A percentile compares a stretch with the other conserved stretches of the same genome.
Conservation (phyloP, 2,329 filamentous ascomycete species). For the Talaromyces sp. region DNA sequence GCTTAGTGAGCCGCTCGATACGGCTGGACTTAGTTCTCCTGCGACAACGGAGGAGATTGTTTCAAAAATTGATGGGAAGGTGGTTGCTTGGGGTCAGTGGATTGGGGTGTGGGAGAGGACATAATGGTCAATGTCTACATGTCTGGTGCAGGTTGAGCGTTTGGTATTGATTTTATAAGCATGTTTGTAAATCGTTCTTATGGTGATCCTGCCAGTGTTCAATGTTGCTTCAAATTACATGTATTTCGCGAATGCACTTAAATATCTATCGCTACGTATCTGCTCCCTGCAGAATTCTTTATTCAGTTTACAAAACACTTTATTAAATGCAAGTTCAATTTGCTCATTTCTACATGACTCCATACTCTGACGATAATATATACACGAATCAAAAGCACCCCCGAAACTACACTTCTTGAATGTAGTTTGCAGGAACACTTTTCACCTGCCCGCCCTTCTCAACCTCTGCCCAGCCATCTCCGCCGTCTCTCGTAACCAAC, state of each 20-base stretch:
- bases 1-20: slow-evolving; percentile 39
- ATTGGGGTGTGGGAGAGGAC: slow-evolving; percentile 40
- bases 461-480: slow-evolving; percentile 95
- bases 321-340: neutral
- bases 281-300: no score
- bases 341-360: neutral
- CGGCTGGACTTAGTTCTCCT: slow-evolving; percentile 28
- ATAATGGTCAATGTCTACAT: no score
- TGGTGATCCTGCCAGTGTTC: no score
- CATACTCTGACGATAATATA: neutral
- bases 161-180: neutral
- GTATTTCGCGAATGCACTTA: no score
- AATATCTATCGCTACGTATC: no score
- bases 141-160: neutral
- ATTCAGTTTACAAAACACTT: neutral
- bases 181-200: neutral
- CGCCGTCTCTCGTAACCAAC: slow-evolving; percentile 76
- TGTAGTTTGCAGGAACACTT: slow-evolving; percentile 91
- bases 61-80: slow-evolving; percentile 41
- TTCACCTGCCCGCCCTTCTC: slow-evolving; percentile 81
- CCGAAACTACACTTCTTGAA: slow-evolving; percentile 59
- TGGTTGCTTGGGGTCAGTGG: slow-evolving; percentile 48
- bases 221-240: no score
- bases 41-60: slow-evolving; percentile 41
- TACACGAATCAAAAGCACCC: neutral